phyloP scores from a whole-genome alignment of 441 rosid species.

The Metrosideros polymorpha region DNA sequence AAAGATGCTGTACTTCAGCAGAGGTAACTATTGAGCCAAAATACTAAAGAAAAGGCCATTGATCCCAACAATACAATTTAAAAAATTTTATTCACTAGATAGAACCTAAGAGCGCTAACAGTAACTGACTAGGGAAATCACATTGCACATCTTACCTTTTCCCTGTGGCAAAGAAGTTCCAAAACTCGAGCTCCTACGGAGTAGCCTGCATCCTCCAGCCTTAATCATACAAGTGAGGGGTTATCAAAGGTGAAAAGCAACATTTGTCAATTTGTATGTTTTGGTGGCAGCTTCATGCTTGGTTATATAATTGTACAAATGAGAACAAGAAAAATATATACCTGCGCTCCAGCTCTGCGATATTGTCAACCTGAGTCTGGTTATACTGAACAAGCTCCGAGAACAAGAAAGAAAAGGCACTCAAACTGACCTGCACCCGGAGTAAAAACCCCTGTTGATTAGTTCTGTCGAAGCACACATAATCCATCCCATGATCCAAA shows the following conservation, averaged over 20 bases:
- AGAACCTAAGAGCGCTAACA: not conserved
- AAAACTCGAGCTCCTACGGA: slow-evolving; percentile 86
- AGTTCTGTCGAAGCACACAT: not conserved
- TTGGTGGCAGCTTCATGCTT: not conserved
- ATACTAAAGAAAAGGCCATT: not conserved
- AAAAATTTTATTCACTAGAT: not conserved
- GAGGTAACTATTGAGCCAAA: not conserved
- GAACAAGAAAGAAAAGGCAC: slow-evolving; percentile 87
- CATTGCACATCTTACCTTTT: slow-evolving; percentile 40
- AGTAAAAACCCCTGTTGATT: not conserved
- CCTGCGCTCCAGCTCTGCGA: slow-evolving; percentile 92
- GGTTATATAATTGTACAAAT: not conserved
- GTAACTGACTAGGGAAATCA: not conserved
- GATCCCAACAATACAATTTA: not conserved
- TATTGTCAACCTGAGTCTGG: slow-evolving; percentile 94
- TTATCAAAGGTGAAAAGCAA: not conserved
- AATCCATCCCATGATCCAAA: not conserved
- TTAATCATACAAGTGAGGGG: slow-evolving; percentile 15
- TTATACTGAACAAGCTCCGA: slow-evolving; percentile 97
- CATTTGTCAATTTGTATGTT: not conserved
- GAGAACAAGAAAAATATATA: slow-evolving; percentile 1
- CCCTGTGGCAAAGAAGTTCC: slow-evolving; percentile 90
- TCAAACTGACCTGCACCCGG: slow-evolving; percentile 65
- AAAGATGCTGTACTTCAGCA: not conserved
- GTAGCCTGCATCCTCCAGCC: slow-evolving; percentile 96